Base-by-base conservation (phyloP, 108 stramenopile genomes). In the Skeletonema grethae region DNA sequence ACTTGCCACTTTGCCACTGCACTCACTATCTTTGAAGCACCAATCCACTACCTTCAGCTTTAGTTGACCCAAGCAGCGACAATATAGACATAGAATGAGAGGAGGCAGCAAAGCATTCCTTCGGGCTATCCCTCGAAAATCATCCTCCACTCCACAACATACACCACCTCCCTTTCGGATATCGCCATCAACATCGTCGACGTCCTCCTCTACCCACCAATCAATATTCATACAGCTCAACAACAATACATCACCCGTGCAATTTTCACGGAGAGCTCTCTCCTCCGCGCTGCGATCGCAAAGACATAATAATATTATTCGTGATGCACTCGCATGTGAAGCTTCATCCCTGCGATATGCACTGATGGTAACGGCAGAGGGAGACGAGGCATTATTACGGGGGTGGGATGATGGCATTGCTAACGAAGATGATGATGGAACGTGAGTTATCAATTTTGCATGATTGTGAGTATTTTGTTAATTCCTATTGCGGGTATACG, bases 351-450 rank as follows among this genome's bases (percentile, higher is more conserved):
- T 67, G 16, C 66, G 66, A 34, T 67, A 67, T 45, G 66, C 66
- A 5, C 53, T 67, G 9, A 30, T 67, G 53, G 32, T 67, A 32
- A 56, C 29, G 24, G 20, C 25, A 48, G 66, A 53, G 50, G 50
- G 30, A 29, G 66, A 56, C 4, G 66, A 56, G 66, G 66, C 66
- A 29, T 30, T 67, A 34, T 67, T 67, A 32, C 46, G 66, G n/a
- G 66, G 66, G n/a, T 67, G 66, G 66, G 66, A 67, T 36, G 66
- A 39, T 24, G 66, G 66, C 53, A 53, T 67, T 39, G 66, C 50
- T 2, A 45, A 29, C 41, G 66, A 67, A 13, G 66, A 67, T 50
- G 66, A 67, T 24, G 66, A 67, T n/a, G 66, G 66, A 67, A 67
- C 66, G 66, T 67, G 53, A 67, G 66, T 67, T 50, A 24, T 53